Conservation (phyloP, 768 basidiomycete species). For the Lyophyllum shimeji region DNA sequence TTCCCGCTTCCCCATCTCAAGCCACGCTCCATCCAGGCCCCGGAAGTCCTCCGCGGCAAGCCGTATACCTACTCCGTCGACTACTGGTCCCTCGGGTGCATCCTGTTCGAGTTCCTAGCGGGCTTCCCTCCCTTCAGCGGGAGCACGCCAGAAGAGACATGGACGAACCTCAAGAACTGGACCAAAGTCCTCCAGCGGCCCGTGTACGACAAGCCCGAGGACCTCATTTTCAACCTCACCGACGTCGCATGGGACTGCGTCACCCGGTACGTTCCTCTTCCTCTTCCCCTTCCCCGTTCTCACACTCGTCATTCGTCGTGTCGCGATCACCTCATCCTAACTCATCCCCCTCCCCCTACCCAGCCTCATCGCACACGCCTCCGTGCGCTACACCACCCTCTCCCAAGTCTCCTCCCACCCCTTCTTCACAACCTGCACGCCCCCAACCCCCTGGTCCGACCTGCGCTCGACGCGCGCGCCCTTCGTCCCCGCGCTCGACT, state of each 20-base stretch:
- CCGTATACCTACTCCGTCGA: conserved; percentile 96
- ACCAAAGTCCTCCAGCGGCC: conserved; percentile 87
- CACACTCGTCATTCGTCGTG: too few relatives aligned
- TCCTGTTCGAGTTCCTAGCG: conserved; percentile 94
- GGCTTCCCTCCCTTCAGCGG: conserved; percentile 99
- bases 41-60: conserved; percentile 90
- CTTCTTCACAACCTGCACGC: conserved; percentile 83
- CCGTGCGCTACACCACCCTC: conserved; percentile 74
- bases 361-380: conserved; percentile 87
- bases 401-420: conserved; percentile 72
- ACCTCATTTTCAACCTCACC: conserved; percentile 92
- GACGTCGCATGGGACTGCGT: conserved; percentile 96
- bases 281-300: too few relatives aligned
- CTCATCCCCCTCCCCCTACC: too few relatives aligned
- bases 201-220: conserved; percentile 93
- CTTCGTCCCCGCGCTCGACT: conserved; percentile 92
- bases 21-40: conserved; percentile 43
- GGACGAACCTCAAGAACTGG: conserved; percentile 99
- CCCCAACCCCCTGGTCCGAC: conserved; percentile 75
- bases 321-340: too few relatives aligned
- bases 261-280: conserved; percentile 62
- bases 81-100: conserved; percentile 98
- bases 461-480: conserved; percentile 79
- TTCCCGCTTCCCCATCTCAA: background rate
- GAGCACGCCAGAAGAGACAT: conserved; percentile 93